These are phyloP conservation scores for Plectosphaerella sp. DNA, from an alignment of 2,329 filamentous ascomycete species.

Conservation along the genomic window DNA sequence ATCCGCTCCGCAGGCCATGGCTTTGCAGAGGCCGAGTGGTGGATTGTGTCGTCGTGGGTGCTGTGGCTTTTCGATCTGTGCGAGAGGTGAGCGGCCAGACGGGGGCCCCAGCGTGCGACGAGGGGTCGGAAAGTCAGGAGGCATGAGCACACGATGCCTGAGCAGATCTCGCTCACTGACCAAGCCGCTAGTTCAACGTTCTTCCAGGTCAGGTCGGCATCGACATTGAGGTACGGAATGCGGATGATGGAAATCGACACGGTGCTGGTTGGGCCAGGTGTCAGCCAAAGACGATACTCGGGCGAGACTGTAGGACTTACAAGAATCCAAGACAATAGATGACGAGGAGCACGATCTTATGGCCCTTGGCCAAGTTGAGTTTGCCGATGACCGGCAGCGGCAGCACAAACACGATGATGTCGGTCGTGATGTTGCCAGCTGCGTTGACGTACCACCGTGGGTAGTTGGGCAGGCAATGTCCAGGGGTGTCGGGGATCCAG, in stretches of 20 bases:
- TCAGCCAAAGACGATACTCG: not conserved
- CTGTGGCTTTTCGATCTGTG: too few species aligned
- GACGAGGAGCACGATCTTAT: constrained; percentile 16
- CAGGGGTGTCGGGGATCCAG: constrained; percentile 18
- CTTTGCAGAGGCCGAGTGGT: too few species aligned
- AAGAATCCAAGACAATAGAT: constrained; percentile 14
- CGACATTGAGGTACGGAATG: constrained; percentile 13
- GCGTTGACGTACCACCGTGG: constrained; percentile 19
- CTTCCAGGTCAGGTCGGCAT: constrained; percentile 15
- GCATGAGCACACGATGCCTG: constrained; percentile 16
- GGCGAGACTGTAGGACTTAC: not conserved
- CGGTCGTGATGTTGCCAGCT: constrained; percentile 14
- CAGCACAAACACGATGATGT: constrained; percentile 12
- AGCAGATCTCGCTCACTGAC: constrained; percentile 17
- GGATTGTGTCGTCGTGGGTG: too few species aligned
- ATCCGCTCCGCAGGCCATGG: too few species aligned
- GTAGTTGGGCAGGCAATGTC: constrained; percentile 14
- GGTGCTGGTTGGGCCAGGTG: constrained; percentile 6
- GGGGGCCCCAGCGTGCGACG: constrained; percentile 2
- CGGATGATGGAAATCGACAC: constrained; percentile 18
- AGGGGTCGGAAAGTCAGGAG: constrained; percentile 18
- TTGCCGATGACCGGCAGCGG: constrained; percentile 12
- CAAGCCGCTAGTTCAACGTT: constrained; percentile 17
- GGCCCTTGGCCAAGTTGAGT: constrained; percentile 7
- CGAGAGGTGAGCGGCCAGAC: too few species aligned